A percentile compares a stretch with the other conserved stretches of the same genome.
phyloP scores from a whole-genome alignment of 768 basidiomycete species.

The Cyathus striatus region DNA sequence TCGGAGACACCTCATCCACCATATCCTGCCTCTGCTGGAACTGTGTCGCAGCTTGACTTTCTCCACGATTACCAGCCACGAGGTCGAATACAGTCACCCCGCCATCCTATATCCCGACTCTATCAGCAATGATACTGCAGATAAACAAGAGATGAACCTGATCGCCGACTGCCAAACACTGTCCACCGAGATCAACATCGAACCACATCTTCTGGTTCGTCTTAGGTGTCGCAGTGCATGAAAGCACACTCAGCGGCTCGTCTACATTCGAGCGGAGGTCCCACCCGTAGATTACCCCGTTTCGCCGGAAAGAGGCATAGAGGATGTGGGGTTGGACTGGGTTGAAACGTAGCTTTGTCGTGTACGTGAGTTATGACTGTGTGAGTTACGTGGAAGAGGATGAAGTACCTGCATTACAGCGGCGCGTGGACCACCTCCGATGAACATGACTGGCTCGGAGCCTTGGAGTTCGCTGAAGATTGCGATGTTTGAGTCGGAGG shows the following conservation, averaged over 20 bases:
- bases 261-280: constrained; percentile 64
- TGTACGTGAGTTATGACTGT: constrained; percentile 6
- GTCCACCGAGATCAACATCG: constrained; percentile 67
- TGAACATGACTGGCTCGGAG: constrained; percentile 50
- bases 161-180: constrained; percentile 60
- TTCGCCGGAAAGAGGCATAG: constrained; percentile 74
- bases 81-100: constrained; percentile 57
- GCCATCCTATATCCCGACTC: constrained; percentile 41
- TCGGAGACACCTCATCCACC: constrained; percentile 12
- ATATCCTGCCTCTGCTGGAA: too few species aligned
- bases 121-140: background rate
- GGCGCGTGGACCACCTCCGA: constrained; percentile 50
- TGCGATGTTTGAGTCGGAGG: constrained; percentile 52
- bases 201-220: constrained; percentile 82
- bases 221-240: constrained; percentile 6
- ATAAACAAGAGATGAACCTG: constrained; percentile 36
- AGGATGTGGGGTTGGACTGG: constrained; percentile 65
- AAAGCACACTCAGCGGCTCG: constrained; percentile 34
- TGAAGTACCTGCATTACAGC: constrained; percentile 50
- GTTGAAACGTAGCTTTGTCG: constrained; percentile 72
- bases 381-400: background rate
- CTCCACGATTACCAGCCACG: constrained; percentile 7
- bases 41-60: background rate
- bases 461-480: constrained; percentile 60
- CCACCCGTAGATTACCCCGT: constrained; percentile 64